Evolutionary conservation across 352 stramenopile genomes (phyloP).

Genomic region (Globisporangium nunn): DNA sequence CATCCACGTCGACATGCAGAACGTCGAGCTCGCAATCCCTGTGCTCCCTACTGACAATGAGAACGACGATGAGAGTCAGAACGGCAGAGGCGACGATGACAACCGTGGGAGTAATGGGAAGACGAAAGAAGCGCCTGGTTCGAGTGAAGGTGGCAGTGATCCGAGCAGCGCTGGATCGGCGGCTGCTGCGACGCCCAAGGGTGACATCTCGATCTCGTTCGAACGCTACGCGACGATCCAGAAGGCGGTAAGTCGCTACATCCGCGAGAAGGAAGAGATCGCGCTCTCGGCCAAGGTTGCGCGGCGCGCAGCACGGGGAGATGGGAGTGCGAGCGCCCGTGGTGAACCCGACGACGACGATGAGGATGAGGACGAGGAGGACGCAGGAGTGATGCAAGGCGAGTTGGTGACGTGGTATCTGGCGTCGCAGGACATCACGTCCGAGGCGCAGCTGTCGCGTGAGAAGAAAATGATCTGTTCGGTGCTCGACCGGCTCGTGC

Average conservation of each 20-base stretch:
- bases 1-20: conserved; percentile 98
- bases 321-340: background rate
- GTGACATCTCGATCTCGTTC: conserved; percentile 57
- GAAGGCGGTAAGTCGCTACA: conserved; percentile 67
- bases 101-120: conserved; percentile 8
- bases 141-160: background rate
- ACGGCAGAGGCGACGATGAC: conserved; percentile 24
- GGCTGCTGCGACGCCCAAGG: conserved; percentile 7
- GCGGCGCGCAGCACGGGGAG: conserved; percentile 22
- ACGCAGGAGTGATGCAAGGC: conserved; percentile 57
- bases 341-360: conserved; percentile 22
- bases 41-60: conserved; percentile 28
- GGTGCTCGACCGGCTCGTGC: conserved; percentile 75
- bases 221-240: conserved; percentile 80
- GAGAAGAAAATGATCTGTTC: conserved; percentile 83
- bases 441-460: conserved; percentile 61
- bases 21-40: conserved; percentile 90
- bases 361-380: conserved; percentile 50
- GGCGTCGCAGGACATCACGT: conserved; percentile 79
- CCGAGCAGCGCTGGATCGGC: background rate
- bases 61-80: conserved; percentile 27
- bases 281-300: conserved; percentile 39
- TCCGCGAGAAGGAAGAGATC: conserved; percentile 75
- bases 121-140: conserved; percentile 1
- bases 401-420: conserved; percentile 84